phyloP scores from a whole-genome alignment of 148 eudicot genomes.

The Pouteria glomerata region DNA sequence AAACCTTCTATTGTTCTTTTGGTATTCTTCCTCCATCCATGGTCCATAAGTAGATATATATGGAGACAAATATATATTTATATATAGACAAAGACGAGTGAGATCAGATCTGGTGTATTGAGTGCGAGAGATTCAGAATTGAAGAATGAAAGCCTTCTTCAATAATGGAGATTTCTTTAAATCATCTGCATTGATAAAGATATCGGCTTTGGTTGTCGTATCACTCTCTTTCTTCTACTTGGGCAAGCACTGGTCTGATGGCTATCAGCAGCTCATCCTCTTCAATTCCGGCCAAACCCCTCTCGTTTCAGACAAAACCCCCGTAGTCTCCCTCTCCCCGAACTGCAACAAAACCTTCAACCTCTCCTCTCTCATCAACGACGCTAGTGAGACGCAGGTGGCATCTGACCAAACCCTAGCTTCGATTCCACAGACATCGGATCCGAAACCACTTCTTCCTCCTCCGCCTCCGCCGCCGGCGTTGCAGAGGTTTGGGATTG shows the following conservation, averaged over 20 bases:
- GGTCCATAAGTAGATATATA: too few species aligned
- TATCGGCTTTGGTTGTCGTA: constrained; percentile 40
- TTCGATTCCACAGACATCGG: constrained; percentile 4
- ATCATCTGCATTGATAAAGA: constrained; percentile 39
- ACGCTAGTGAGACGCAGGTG: constrained; percentile 2
- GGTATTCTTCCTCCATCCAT: too few species aligned
- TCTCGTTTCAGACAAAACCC: constrained; percentile 7
- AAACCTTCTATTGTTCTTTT: too few species aligned
- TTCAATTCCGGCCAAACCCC: constrained; percentile 34
- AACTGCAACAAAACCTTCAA: constrained; percentile 50
- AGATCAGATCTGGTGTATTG: constrained; percentile 13
- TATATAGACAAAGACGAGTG: neutral
- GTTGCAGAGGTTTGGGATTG: constrained; percentile 59
- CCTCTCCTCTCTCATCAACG: constrained; percentile 31
- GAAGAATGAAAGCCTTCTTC: constrained; percentile 37
- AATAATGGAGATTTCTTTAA: constrained; percentile 44
- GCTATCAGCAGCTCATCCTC: constrained; percentile 34
- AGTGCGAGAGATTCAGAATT: neutral
- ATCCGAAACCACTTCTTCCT: constrained; percentile 5
- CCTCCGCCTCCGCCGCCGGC: constrained; percentile 34
- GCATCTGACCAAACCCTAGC: constrained; percentile 10
- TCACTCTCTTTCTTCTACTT: constrained; percentile 69
- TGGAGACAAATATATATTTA: neutral
- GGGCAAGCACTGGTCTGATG: constrained; percentile 66
- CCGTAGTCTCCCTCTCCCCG: constrained; percentile 57